Conservation (phyloP, 2,329 filamentous ascomycete genomes). For the Pestalotiopsis sp. region DNA sequence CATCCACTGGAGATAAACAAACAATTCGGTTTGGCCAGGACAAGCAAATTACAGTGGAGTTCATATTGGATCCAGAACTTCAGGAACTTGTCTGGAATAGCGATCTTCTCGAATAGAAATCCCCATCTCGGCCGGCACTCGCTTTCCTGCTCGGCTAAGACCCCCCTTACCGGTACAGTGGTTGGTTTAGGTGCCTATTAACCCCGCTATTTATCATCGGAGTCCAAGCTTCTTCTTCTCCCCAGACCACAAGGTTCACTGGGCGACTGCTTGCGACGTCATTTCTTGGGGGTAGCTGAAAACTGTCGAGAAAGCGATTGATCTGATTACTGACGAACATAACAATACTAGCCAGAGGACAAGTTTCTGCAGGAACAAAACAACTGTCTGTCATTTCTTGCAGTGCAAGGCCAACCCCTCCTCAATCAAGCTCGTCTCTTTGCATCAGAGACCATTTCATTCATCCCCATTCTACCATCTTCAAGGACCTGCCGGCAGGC, state of each 20-base stretch:
- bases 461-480: neutral
- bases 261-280: conserved; percentile 4
- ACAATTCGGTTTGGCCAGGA: neutral
- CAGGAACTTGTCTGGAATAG: neutral
- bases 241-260: neutral
- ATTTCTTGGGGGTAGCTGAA: conserved; percentile 9
- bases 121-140: neutral
- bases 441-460: neutral
- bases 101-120: neutral
- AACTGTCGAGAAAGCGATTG: neutral
- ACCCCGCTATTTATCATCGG: neutral
- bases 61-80: too few relatives aligned
- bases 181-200: neutral
- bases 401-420: neutral
- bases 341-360: neutral
- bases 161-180: neutral
- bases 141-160: neutral
- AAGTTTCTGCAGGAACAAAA: neutral
- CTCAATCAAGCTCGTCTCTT: neutral
- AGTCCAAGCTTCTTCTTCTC: conserved; percentile 7
- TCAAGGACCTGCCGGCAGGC: neutral
- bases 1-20: neutral
- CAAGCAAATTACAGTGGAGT: neutral
- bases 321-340: neutral
- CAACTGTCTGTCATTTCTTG: neutral